A percentile compares a stretch with the other conserved stretches of the same genome.
These are phyloP conservation scores for Lasiosphaeria ovina DNA, from an alignment of 495 filamentous ascomycete genomes.

Conservation along the genomic window DNA sequence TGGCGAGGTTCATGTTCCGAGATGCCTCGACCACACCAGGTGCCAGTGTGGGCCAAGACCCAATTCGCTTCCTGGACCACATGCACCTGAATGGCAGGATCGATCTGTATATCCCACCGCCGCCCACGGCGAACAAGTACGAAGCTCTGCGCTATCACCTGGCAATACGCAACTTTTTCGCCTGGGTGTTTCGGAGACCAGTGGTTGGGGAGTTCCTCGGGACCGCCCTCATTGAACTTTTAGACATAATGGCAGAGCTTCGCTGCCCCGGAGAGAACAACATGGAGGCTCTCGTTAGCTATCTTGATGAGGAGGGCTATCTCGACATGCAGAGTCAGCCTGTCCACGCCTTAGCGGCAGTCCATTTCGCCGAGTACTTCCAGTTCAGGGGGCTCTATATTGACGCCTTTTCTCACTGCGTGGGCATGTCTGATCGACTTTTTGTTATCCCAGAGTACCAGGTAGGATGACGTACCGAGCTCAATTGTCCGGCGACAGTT, in stretches of 20 bases:
- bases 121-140: conserved; percentile 45
- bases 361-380: conserved; percentile 61
- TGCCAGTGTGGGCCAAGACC: conserved; percentile 10
- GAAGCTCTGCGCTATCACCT: conserved; percentile 57
- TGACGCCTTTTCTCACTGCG: conserved; percentile 64
- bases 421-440: conserved; percentile 61
- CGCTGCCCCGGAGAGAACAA: conserved; percentile 46
- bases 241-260: conserved; percentile 58
- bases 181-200: conserved; percentile 58
- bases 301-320: conserved; percentile 61
- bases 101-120: conserved; percentile 64
- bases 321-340: conserved; percentile 56
- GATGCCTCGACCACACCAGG: conserved; percentile 21
- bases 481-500: background rate
- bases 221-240: conserved; percentile 51
- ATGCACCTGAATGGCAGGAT: conserved; percentile 31
- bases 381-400: conserved; percentile 56
- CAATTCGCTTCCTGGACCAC: conserved; percentile 18
- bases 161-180: conserved; percentile 67
- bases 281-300: conserved; percentile 51
- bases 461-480: conserved; percentile 34
- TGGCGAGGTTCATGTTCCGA: conserved; percentile 47
- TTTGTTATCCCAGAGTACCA: conserved; percentile 52
- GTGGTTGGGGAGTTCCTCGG: conserved; percentile 61
- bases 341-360: conserved; percentile 57